A percentile compares a stretch with the other conserved stretches of the same genome.
Evolutionary conservation across 2,329 filamentous ascomycete species (phyloP).

Genomic region (Diaporthe sp.): DNA sequence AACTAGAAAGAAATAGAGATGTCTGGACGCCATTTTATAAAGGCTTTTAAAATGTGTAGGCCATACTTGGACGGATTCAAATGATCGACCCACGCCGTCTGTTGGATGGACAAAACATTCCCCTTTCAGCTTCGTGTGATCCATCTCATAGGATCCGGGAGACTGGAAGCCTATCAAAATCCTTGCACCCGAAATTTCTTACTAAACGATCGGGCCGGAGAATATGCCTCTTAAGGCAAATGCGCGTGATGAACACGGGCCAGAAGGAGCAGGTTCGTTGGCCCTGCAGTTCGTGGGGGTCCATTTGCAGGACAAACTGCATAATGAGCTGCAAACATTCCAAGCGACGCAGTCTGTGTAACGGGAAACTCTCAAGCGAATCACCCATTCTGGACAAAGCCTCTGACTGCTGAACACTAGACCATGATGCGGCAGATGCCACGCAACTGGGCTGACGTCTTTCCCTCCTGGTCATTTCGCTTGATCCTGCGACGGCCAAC

Average conservation of each 20-base stretch:
- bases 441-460: neutral
- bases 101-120: neutral
- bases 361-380: neutral
- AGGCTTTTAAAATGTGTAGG: too few species aligned
- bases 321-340: neutral
- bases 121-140: neutral
- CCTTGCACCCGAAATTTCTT: neutral
- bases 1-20: too few species aligned
- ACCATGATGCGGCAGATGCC: neutral
- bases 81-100: neutral
- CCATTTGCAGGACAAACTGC: neutral
- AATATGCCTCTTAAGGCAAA: neutral
- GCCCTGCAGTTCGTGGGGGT: neutral
- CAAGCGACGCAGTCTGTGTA: neutral
- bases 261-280: neutral
- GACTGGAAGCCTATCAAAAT: slow-evolving; percentile 1
- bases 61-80: neutral
- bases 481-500: neutral
- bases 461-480: neutral
- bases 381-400: neutral
- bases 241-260: neutral
- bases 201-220: neutral
- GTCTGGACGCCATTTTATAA: too few species aligned
- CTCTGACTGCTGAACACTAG: neutral
- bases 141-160: neutral